phyloP scores from a whole-genome alignment of 1,284 basidiomycete species.

The Cryptococcus floricola region DNA sequence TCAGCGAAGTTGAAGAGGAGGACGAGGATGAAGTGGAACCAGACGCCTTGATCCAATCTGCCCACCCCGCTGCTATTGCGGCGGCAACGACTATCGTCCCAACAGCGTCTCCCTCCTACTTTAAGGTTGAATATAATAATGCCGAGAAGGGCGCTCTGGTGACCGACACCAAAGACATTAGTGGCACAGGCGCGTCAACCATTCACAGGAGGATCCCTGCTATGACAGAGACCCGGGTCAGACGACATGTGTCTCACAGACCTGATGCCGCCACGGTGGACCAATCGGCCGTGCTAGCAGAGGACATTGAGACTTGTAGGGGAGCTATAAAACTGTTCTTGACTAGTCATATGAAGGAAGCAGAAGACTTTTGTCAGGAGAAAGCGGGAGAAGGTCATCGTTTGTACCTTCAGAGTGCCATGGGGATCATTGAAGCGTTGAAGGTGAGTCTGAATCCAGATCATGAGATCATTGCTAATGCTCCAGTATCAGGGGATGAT shows the following conservation, averaged over 20 bases:
- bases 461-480: not conserved
- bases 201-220: constrained; percentile 20
- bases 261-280: constrained; percentile 26
- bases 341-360: constrained; percentile 80
- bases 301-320: constrained; percentile 42
- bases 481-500: constrained; percentile 51
- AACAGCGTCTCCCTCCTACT: not conserved
- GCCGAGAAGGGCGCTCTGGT: constrained; percentile 24
- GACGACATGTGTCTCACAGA: constrained; percentile 6
- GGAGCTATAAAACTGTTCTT: constrained; percentile 59
- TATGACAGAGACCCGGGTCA: constrained; percentile 22
- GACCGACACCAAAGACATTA: constrained; percentile 12
- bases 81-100: not conserved
- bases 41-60: not conserved
- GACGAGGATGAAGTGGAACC: constrained; percentile 28
- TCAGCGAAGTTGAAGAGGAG: constrained; percentile 49
- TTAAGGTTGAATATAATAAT: constrained; percentile 3
- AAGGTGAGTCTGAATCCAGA: constrained; percentile 27
- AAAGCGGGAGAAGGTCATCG: constrained; percentile 67
- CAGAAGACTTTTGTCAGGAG: constrained; percentile 67
- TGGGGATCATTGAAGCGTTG: constrained; percentile 69
- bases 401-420: constrained; percentile 81
- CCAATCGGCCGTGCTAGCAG: constrained; percentile 35
- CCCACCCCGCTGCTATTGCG: not conserved
- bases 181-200: constrained; percentile 26